These are phyloP conservation scores for Kluyveromyces marxianus DNA, from an alignment of 1,139 yeast genomes.

Conservation along the genomic window DNA sequence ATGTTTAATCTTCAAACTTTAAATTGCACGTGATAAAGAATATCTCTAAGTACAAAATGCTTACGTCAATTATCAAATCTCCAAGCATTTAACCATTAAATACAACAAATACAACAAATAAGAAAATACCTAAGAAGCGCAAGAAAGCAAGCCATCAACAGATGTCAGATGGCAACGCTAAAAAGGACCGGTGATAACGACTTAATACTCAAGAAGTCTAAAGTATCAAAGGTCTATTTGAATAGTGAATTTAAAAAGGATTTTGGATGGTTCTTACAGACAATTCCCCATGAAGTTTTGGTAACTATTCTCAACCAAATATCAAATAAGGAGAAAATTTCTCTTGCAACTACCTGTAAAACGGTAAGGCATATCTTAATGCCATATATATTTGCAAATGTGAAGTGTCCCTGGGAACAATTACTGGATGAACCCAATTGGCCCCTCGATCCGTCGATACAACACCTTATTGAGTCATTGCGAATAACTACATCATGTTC, in stretches of 20 bases:
- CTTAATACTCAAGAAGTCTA: background rate
- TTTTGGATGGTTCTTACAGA: conserved; percentile 7
- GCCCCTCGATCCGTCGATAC: conserved; percentile 15
- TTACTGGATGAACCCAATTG: conserved; percentile 7
- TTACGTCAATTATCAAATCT: no score
- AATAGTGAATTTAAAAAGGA: background rate
- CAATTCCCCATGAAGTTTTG: conserved; percentile 14
- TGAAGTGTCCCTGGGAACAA: conserved; percentile 22
- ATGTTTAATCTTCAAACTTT: no score
- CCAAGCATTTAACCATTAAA: no score
- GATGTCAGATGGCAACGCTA: background rate
- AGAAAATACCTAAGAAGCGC: background rate
- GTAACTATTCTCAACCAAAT: conserved; percentile 7
- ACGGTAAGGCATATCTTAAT: conserved; percentile 9
- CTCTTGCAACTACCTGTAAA: conserved; percentile 9
- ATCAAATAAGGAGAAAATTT: conserved; percentile 11
- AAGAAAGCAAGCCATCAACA: background rate
- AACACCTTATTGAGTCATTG: conserved; percentile 8
- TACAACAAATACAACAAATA: background rate
- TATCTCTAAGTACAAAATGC: no score
- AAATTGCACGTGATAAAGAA: no score
- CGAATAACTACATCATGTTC: conserved; percentile 22
- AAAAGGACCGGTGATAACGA: background rate
- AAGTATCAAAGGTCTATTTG: background rate
- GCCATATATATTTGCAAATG: conserved; percentile 24